Evolutionary conservation across 139 green algal genomes (phyloP), one percentile per base, ranked within the genome.

Genomic region (Chloropicon primus): DNA sequence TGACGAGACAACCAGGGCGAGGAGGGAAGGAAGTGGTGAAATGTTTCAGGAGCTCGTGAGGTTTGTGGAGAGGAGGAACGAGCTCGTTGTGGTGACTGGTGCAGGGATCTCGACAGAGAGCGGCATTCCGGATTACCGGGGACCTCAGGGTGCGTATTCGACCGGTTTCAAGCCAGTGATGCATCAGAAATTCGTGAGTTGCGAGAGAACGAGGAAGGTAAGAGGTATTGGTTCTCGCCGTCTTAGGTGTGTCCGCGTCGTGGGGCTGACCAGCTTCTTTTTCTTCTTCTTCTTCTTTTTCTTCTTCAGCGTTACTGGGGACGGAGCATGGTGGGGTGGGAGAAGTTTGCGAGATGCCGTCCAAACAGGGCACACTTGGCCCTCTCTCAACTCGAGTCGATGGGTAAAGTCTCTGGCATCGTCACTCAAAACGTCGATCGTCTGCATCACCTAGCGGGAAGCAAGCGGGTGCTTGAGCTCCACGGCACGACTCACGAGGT

Each of bases 391-490:
- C 81, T 97, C 29, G 84, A 96, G 83, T 24, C 22, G n/a, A 22
- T 24, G 23, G 88, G 88, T 62, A 90, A 90, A 87, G 78, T 91
- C 21, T 53, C n/a, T 0, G 22, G 76, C 2, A 78, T 98, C 3
- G 89, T 98, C 78, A 98, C 94, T 0, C 94, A 98, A 77, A 98
- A 98, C 71, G 94, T 98, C n/a, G 94, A 98, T 87, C 80, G 94
- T n/a, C 80, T 97, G 84, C 91, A 96, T 78, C 86, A 90, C 2
- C 86, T 85, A 72, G 91, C 89, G 0, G 91, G 90, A 2, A 81
- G 26, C 0, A 25, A 78, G 22, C 26, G 28, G 0, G 86, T 96
- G 2, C 79, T 98, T 24, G 94, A 98, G 89, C 87, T 98, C 73
- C 94, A 98, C 79, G 94, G 94, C 26, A 97, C 91, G 1, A 97